Conservation (phyloP, 2,329 filamentous ascomycete genomes). For the Paraphoma chrysanthemicola region DNA sequence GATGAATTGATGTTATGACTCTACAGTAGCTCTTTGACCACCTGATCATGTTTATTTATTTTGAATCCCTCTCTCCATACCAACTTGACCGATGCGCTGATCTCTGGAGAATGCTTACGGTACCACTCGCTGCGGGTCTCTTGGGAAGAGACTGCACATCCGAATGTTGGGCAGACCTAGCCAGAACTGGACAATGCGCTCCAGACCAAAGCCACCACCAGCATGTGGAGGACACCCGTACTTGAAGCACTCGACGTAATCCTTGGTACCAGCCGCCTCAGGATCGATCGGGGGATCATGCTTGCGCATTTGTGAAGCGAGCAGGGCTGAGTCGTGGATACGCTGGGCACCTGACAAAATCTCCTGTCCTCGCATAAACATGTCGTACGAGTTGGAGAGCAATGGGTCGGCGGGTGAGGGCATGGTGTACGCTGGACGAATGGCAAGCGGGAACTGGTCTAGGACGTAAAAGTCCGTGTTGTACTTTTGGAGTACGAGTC, state of each 20-base stretch:
- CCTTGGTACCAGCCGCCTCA: slow-evolving; percentile 64
- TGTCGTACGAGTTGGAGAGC: slow-evolving; percentile 70
- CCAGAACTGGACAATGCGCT: slow-evolving; percentile 72
- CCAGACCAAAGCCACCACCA: slow-evolving; percentile 70
- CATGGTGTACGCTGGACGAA: slow-evolving; percentile 92
- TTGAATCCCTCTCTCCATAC: background rate
- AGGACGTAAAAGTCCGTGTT: slow-evolving; percentile 95
- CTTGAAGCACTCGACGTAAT: slow-evolving; percentile 69
- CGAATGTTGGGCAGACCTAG: slow-evolving; percentile 69
- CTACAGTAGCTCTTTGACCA: too few relatives aligned
- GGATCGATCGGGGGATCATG: slow-evolving; percentile 66
- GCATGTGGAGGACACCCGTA: slow-evolving; percentile 70
- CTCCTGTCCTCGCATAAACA: slow-evolving; percentile 75
- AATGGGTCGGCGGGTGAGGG: slow-evolving; percentile 59
- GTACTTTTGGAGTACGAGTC: slow-evolving; percentile 85
- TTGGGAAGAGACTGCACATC: slow-evolving; percentile 67
- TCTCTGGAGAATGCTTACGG: slow-evolving; percentile 41
- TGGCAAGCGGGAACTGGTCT: slow-evolving; percentile 91
- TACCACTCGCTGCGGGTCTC: slow-evolving; percentile 65
- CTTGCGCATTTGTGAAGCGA: slow-evolving; percentile 64
- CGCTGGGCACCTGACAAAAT: slow-evolving; percentile 73
- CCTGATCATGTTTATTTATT: too few relatives aligned
- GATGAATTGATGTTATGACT: too few relatives aligned
- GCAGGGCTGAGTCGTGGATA: slow-evolving; percentile 67
- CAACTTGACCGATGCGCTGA: background rate